Base-by-base conservation (phyloP, 805 yeast genomes). In the Teunomyces aglyptinius region DNA sequence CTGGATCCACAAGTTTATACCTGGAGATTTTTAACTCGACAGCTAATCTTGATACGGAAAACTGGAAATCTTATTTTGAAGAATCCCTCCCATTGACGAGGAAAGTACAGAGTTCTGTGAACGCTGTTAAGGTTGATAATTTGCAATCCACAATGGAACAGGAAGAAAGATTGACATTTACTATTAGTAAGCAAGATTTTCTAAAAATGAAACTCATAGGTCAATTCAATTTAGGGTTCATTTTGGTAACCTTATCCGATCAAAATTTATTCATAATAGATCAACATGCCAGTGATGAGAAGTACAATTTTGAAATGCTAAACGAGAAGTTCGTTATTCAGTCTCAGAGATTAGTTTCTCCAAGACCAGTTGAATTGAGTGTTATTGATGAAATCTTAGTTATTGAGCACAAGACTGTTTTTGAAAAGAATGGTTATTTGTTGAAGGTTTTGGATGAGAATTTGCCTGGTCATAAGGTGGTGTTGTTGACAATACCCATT, bases 271-370 rank as follows among this genome's bases (percentile, higher is more conserved):
- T 94, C 57, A 91, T 94, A 28, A 77, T 94, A 41, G 99, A 94
- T 63, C 99, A 94, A 64, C 99, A 94, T 69, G 99, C 99, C 1
- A 87, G 96, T 53, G 99, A 94, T 68, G 99, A 94, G 59, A 94
- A 91, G 55, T 89, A 59, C 70, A 94, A 94, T 63, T 94, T 89
- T 69, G 99, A 94, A 63, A 72, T 70, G 41, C 65, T 86, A 12
- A 73, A 72, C 2, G 80, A 86, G 0, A 67, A 70, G 0, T 81
- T 91, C 51, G 77, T 80, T 38, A 58, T 69, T 7, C 59, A 53
- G 12, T 74, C 77, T 36, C 97, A 94, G 64, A 82, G 83, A 1
- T 69, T 94, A 41, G 88, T 92, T 5, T 54, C 50, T 2, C 73
- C 75, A 1, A 59, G 71, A 0, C 84, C 86, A 0, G 69, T 92